These are phyloP conservation scores for Sporothrix inflata DNA, from an alignment of 2,329 filamentous ascomycete genomes.

Conservation along the genomic window DNA sequence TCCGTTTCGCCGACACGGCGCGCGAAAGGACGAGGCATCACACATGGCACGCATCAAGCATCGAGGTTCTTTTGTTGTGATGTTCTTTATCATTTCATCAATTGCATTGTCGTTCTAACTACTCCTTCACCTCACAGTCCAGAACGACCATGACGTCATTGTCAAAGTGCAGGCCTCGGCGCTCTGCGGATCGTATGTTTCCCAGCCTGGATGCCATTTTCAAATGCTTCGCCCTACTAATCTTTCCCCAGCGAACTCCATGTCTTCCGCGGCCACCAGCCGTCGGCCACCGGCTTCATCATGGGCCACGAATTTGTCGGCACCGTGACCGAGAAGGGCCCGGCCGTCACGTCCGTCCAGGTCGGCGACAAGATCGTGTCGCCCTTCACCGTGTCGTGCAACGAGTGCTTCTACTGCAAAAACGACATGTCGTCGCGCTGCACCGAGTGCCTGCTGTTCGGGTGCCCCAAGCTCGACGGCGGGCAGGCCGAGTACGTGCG, in stretches of 20 bases:
- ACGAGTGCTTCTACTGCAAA: slow-evolving; percentile 82
- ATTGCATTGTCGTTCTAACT: neutral
- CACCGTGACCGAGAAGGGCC: slow-evolving; percentile 68
- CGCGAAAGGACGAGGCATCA: neutral
- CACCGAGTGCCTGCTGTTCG: slow-evolving; percentile 70
- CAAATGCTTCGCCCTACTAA: too few relatives aligned
- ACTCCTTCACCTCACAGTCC: slow-evolving; percentile 49
- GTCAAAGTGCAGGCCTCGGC: slow-evolving; percentile 83
- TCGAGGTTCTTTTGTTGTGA: neutral
- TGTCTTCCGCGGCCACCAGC: slow-evolving; percentile 80
- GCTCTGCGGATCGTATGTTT: slow-evolving; percentile 79
- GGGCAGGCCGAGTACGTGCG: slow-evolving; percentile 83
- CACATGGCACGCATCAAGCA: neutral
- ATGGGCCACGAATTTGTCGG: slow-evolving; percentile 91
- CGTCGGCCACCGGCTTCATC: slow-evolving; percentile 64
- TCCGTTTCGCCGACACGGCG: neutral
- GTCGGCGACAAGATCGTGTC: slow-evolving; percentile 79
- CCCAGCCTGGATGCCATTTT: neutral
- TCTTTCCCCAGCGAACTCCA: slow-evolving; percentile 84
- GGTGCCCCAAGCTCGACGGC: slow-evolving; percentile 69
- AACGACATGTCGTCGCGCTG: slow-evolving; percentile 78
- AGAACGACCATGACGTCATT: slow-evolving; percentile 73
- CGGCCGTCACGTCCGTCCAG: slow-evolving; percentile 67
- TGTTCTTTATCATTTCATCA: neutral
- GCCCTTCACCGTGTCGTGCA: slow-evolving; percentile 81